Evolutionary conservation across 163 green algal species (phyloP).

Genomic region (Coccomyxa subellipsoidea): DNA sequence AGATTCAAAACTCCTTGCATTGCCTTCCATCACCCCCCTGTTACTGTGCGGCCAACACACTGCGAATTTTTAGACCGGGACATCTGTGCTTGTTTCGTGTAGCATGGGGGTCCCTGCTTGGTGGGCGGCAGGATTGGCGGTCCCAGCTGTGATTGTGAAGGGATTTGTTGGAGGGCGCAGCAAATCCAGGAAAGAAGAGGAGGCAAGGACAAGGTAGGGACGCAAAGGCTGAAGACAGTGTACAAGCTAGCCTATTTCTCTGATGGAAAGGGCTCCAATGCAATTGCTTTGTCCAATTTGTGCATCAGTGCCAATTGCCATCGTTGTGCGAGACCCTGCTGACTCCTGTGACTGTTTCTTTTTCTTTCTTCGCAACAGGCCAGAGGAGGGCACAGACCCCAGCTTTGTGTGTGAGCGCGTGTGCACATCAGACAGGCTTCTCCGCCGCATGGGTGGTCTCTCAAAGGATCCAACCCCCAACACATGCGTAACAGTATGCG

Average conservation of each 20-base stretch:
- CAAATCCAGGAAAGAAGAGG: constrained; percentile 13
- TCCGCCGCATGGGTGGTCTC: constrained; percentile 74
- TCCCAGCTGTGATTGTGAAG: constrained; percentile 36
- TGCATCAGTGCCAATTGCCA: too few relatives aligned
- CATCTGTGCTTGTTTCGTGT: neutral
- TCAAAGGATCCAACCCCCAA: constrained; percentile 82
- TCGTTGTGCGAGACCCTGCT: too few relatives aligned
- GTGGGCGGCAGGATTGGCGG: constrained; percentile 36
- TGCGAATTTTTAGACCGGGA: neutral
- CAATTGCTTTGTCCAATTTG: too few relatives aligned
- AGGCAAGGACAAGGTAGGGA: neutral
- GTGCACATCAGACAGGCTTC: constrained; percentile 85
- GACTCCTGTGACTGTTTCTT: neutral
- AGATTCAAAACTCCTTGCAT: too few relatives aligned
- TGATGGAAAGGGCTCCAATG: too few relatives aligned
- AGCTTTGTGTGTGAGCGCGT: constrained; percentile 92
- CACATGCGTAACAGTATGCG: constrained; percentile 92
- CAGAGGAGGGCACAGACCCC: constrained; percentile 38
- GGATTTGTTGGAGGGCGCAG: neutral
- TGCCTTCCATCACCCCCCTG: too few relatives aligned
- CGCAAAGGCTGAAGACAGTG: neutral
- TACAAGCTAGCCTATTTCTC: too few relatives aligned
- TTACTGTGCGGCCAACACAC: neutral
- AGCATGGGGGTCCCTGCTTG: constrained; percentile 19
- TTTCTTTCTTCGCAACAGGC: neutral